Conservation (phyloP, 164 flowering plant species). For the Pachysandra terminalis region DNA sequence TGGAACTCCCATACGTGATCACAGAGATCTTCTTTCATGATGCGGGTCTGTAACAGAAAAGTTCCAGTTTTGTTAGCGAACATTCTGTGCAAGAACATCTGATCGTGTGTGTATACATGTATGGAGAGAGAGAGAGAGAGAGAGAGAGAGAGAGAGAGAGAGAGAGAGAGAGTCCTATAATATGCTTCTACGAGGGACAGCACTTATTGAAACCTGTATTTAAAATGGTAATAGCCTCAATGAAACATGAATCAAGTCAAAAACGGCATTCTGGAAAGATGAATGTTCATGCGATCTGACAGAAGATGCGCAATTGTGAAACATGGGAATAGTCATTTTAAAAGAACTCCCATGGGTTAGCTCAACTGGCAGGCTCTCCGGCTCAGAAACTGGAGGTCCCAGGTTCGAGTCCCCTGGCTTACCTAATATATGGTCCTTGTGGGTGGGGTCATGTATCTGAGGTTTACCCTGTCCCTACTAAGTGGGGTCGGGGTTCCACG, state of each 20-base stretch:
- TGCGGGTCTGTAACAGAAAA: conserved; percentile 46
- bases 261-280: too few species aligned
- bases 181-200: not conserved
- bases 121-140: not conserved
- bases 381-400: too few species aligned
- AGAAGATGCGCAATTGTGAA: not conserved
- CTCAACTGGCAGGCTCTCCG: too few species aligned
- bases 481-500: too few species aligned
- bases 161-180: not conserved
- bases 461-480: too few species aligned
- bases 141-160: not conserved
- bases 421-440: too few species aligned
- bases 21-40: conserved; percentile 68
- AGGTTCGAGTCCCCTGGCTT: too few species aligned
- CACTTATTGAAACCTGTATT: not conserved
- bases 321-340: not conserved
- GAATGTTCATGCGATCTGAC: too few species aligned
- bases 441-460: too few species aligned
- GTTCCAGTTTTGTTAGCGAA: conserved; percentile 1
- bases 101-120: not conserved
- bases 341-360: too few species aligned
- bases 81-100: not conserved
- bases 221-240: not conserved
- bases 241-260: not conserved
- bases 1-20: conserved; percentile 84